A percentile compares a stretch with the other conserved stretches of the same genome.
Conservation (phyloP, 805 yeast species). For the Kluyveromyces dobzhanskii region DNA sequence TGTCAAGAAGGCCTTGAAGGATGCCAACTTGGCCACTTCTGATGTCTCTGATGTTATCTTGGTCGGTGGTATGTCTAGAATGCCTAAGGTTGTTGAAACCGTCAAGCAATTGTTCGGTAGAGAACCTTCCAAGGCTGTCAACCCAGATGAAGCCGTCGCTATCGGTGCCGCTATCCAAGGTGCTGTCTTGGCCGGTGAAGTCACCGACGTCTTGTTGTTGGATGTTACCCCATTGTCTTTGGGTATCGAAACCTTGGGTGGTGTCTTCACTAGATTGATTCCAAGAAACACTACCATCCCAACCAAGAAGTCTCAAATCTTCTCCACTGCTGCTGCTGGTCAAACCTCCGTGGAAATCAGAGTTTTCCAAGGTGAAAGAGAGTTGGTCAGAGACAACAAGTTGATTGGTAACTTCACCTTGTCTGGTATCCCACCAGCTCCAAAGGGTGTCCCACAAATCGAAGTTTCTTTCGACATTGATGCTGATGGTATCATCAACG, state of each 20-base stretch:
- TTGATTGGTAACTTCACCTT: conserved; percentile 94
- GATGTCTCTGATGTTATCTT: conserved; percentile 70
- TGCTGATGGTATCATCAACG: conserved; percentile 96
- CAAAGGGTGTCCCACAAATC: conserved; percentile 78
- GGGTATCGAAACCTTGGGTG: conserved; percentile 97
- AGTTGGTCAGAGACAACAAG: conserved; percentile 95
- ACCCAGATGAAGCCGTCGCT: conserved; percentile 92
- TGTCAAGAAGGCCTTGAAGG: conserved; percentile 68
- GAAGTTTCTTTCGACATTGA: conserved; percentile 91
- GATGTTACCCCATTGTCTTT: conserved; percentile 83
- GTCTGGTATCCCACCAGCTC: conserved; percentile 82
- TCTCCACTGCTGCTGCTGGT: conserved; percentile 94
- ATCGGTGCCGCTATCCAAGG: conserved; percentile 98
- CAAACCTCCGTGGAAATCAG: conserved; percentile 95
- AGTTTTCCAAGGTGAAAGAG: conserved; percentile 99
- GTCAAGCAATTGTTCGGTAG: conserved; percentile 68
- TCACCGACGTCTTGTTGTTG: conserved; percentile 79
- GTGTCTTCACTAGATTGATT: conserved; percentile 86
- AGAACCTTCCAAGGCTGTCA: conserved; percentile 84
- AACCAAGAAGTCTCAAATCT: conserved; percentile 91
- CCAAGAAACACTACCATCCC: conserved; percentile 94
- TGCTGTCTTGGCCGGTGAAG: conserved; percentile 92
- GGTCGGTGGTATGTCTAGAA: conserved; percentile 87
- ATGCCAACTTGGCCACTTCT: conserved; percentile 56
- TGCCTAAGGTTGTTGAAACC: conserved; percentile 71